Base-by-base conservation (phyloP, 108 stramenopile species). In the Nitzschia putrida region DNA sequence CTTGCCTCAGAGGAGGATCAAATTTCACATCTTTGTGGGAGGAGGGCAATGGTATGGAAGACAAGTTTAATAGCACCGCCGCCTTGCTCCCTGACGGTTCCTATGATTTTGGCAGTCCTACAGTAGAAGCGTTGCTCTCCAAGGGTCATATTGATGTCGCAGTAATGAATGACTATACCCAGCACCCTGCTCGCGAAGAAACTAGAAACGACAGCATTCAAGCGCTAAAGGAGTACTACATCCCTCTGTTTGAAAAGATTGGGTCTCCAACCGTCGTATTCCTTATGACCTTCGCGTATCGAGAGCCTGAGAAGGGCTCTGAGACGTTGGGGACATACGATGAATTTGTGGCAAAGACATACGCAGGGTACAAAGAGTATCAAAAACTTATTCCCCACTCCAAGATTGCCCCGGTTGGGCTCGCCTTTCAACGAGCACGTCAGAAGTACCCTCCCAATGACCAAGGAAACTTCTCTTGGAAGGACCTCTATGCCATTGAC, bases 91-190 rank as follows among this genome's bases (percentile, higher is more conserved):
- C 61, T 4, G 68, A 83, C 24, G 77, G 66, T 13, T 50, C 68
- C 1, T 87, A 87, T 61, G 88, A 89, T 66, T 78, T 89, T 56
- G 91, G 91, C 49, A 49, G 83, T 37, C 79, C 86, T 11, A 86
- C 83, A 40, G 86, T 89, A 8, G 37, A 72, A 57, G 68, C 57
- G 9, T 65, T 92, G 29, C 25, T 92, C 23, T 11, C 5, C 26
- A 24, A 49, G 7, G 47, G 26, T 12, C 50, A 66, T 8, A 85
- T 79, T 83, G 86, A 93, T 64, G 84, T 82, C 68, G 68, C 90
- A 0, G 66, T 93, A 10, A 73, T 93, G 64, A 93, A 93, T 55
- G 92, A 93, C 68, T 75, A 89, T 55, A 90, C 87, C 3, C 86
- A 93, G 68, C 73, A 76, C 13, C 87, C 89, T 2, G 88, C 80